Percentiles rank a stretch among this genome's conserved stretches.
These are phyloP conservation scores for Bolboschoenus planiculmis DNA, from an alignment of 176 grass and related monocot genomes.

Conservation along the genomic window DNA sequence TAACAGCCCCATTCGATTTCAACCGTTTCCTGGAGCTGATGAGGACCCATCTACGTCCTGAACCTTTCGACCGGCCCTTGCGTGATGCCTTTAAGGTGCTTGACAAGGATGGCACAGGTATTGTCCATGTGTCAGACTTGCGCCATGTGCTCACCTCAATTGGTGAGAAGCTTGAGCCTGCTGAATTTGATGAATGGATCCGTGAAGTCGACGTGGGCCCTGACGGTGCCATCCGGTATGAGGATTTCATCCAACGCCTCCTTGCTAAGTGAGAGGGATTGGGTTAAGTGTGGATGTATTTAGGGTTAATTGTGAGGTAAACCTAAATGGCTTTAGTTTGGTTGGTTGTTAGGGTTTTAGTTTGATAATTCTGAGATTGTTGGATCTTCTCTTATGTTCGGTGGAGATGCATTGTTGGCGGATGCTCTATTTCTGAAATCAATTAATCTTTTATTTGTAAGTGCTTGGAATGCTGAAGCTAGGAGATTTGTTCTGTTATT, in stretches of 20 bases:
- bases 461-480: neutral
- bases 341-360: neutral
- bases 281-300: constrained; percentile 4
- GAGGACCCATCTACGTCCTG: constrained; percentile 21
- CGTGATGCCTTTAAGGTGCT: constrained; percentile 36
- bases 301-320: neutral
- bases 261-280: constrained; percentile 21
- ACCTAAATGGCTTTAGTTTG: neutral
- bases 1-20: constrained; percentile 35
- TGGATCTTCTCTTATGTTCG: neutral
- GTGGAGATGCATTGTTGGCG: neutral
- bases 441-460: constrained; percentile 8
- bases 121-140: constrained; percentile 35
- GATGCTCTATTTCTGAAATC: neutral
- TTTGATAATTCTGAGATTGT: neutral
- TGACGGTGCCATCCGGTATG: constrained; percentile 25
- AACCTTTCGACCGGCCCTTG: constrained; percentile 32
- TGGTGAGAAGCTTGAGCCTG: constrained; percentile 30
- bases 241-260: constrained; percentile 31
- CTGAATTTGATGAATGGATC: constrained; percentile 34
- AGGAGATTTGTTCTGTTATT: neutral
- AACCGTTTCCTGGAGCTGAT: constrained; percentile 38
- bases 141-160: constrained; percentile 32
- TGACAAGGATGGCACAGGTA: constrained; percentile 36
- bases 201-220: constrained; percentile 25